Conservation (phyloP, 1,284 basidiomycete species). For the Trichosporon sp. region DNA sequence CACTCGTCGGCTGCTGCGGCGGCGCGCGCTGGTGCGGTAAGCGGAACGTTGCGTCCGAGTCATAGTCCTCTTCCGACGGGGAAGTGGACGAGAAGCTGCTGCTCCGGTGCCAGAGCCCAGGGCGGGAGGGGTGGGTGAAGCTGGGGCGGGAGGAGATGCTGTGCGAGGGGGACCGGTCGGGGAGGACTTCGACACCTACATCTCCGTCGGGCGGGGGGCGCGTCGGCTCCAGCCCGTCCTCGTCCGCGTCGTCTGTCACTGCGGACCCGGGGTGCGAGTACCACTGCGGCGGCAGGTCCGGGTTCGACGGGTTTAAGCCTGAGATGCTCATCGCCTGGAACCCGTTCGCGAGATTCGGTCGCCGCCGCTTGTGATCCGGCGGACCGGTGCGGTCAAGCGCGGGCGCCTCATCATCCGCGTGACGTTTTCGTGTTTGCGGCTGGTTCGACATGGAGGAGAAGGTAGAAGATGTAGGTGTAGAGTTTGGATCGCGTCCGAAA, state of each 20-base stretch:
- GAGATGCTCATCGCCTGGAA: slow-evolving; percentile 46
- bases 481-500: slow-evolving; percentile 1
- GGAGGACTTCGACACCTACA: slow-evolving; percentile 34
- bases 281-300: background rate
- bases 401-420: slow-evolving; percentile 8
- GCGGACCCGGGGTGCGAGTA: slow-evolving; percentile 7
- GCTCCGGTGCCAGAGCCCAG: slow-evolving; percentile 21
- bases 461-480: slow-evolving; percentile 6
- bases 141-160: slow-evolving; percentile 22
- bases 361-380: slow-evolving; percentile 38
- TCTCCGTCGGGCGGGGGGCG: slow-evolving; percentile 29
- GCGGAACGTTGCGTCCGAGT: slow-evolving; percentile 41
- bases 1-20: slow-evolving; percentile 13
- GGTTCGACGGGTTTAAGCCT: background rate
- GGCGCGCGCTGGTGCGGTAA: slow-evolving; percentile 24
- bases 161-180: slow-evolving; percentile 31
- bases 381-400: background rate
- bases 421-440: background rate
- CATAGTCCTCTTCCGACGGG: slow-evolving; percentile 38
- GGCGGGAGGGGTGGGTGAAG: background rate
- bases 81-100: slow-evolving; percentile 37
- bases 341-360: slow-evolving; percentile 48
- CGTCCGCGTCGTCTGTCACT: slow-evolving; percentile 26
- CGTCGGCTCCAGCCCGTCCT: slow-evolving; percentile 28
- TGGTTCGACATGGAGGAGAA: slow-evolving; percentile 5